Conservation (phyloP, 805 yeast genomes). For the Priceomyces castillae region DNA sequence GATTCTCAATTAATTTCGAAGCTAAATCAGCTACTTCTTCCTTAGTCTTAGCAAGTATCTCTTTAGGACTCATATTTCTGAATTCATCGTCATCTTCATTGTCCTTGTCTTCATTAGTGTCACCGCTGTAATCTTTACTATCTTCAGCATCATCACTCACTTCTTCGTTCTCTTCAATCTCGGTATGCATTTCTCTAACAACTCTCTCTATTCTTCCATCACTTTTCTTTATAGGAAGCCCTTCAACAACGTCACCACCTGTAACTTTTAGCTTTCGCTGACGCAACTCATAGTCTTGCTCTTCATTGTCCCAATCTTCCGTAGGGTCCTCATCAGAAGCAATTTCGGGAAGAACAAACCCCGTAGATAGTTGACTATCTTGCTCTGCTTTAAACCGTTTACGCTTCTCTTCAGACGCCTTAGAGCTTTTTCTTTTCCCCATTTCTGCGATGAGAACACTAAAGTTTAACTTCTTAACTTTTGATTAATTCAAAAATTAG, state of each 20-base stretch:
- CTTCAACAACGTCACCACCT: slow-evolving; percentile 44
- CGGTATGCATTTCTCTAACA: slow-evolving; percentile 31
- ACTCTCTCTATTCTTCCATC: slow-evolving; percentile 78
- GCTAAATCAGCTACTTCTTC: slow-evolving; percentile 85
- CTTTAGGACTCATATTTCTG: slow-evolving; percentile 47
- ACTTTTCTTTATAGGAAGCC: slow-evolving; percentile 72
- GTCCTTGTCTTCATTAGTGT: slow-evolving; percentile 24
- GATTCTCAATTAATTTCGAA: slow-evolving; percentile 74
- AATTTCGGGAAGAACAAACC: slow-evolving; percentile 17
- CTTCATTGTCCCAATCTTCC: slow-evolving; percentile 64
- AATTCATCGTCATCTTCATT: slow-evolving; percentile 41
- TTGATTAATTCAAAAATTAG: background rate
- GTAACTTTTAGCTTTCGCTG: slow-evolving; percentile 55
- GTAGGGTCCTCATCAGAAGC: slow-evolving; percentile 16
- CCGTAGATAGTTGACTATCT: slow-evolving; percentile 39
- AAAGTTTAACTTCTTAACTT: no score
- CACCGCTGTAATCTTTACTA: slow-evolving; percentile 11
- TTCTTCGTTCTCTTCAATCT: slow-evolving; percentile 14
- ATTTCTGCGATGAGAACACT: slow-evolving; percentile 12
- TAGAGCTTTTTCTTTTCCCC: slow-evolving; percentile 32
- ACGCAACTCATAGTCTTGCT: slow-evolving; percentile 70
- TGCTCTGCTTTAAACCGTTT: slow-evolving; percentile 39
- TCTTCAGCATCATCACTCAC: slow-evolving; percentile 14
- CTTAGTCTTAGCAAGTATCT: slow-evolving; percentile 58
- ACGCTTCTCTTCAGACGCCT: slow-evolving; percentile 26